These are phyloP conservation scores for Fusarium anguioides DNA, from an alignment of 2,329 filamentous ascomycete species.

Conservation along the genomic window DNA sequence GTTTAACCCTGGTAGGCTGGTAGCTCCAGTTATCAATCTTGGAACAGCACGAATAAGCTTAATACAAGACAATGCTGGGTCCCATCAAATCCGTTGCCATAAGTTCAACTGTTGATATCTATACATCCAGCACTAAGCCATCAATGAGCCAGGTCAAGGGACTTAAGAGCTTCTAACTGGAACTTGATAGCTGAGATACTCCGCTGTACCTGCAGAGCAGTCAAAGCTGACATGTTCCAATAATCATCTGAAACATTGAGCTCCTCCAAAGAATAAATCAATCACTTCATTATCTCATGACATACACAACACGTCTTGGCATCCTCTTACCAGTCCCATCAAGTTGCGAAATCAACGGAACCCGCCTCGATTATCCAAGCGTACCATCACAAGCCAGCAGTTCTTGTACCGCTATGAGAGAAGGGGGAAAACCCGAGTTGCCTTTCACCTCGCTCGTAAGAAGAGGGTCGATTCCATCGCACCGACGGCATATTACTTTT, in stretches of 20 bases:
- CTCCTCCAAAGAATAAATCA: background rate
- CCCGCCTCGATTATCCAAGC: background rate
- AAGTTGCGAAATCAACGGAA: background rate
- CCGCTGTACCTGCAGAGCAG: background rate
- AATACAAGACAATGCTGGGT: background rate
- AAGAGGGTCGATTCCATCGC: slow-evolving; percentile 5
- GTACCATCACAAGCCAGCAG: background rate
- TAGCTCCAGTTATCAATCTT: background rate
- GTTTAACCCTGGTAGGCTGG: too few species aligned
- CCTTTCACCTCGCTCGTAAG: slow-evolving; percentile 6
- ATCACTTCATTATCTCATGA: background rate
- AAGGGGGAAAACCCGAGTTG: slow-evolving; percentile 8
- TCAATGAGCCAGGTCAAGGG: background rate
- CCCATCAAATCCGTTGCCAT: background rate
- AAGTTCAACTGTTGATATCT: background rate
- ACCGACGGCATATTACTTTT: slow-evolving; percentile 37
- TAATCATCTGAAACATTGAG: background rate
- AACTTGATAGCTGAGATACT: background rate
- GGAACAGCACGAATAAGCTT: background rate
- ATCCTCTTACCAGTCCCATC: background rate
- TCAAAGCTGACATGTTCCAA: background rate
- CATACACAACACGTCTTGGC: background rate
- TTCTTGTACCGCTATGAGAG: background rate
- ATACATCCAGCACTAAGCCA: background rate
- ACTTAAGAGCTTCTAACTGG: background rate